phyloP scores from a whole-genome alignment of 371 early-diverging fungal genomes.

The Mortierella sp. region DNA sequence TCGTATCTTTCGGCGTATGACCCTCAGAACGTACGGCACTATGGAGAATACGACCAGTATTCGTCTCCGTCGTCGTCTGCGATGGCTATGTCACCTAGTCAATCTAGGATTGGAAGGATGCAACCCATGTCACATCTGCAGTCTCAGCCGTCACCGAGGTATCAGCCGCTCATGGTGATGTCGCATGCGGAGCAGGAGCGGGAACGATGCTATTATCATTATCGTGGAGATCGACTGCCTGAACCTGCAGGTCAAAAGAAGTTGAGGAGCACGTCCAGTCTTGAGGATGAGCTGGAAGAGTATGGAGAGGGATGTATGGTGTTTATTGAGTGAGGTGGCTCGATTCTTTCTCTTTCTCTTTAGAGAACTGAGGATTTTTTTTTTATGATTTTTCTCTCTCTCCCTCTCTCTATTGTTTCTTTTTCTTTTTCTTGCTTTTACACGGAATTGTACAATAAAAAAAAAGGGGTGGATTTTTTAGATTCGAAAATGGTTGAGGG shows the following conservation, averaged over 20 bases:
- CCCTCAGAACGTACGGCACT: neutral
- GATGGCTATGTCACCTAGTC: constrained; percentile 24
- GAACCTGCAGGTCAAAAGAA: constrained; percentile 46
- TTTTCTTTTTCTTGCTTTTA: too few species aligned
- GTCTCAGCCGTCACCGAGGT: neutral
- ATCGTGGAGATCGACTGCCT: constrained; percentile 35
- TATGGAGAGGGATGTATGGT: constrained; percentile 48
- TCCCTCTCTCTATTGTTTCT: too few species aligned
- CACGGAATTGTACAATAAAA: too few species aligned
- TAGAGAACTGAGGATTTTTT: neutral
- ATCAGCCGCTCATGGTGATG: constrained; percentile 27
- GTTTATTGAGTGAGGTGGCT: constrained; percentile 26
- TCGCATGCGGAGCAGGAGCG: constrained; percentile 47
- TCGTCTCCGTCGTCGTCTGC: constrained; percentile 11
- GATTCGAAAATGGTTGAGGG: too few species aligned
- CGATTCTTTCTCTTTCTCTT: constrained; percentile 6
- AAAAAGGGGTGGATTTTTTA: too few species aligned
- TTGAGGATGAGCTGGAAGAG: constrained; percentile 34
- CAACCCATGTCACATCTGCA: constrained; percentile 1
- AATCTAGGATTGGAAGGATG: neutral
- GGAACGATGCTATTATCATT: constrained; percentile 41
- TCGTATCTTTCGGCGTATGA: neutral
- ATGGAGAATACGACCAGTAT: neutral
- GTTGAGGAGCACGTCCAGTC: constrained; percentile 27
- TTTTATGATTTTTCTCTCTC: too few species aligned